Evolutionary conservation across 345 rosid species (phyloP).

Genomic region (Gossypium herbaceum): DNA sequence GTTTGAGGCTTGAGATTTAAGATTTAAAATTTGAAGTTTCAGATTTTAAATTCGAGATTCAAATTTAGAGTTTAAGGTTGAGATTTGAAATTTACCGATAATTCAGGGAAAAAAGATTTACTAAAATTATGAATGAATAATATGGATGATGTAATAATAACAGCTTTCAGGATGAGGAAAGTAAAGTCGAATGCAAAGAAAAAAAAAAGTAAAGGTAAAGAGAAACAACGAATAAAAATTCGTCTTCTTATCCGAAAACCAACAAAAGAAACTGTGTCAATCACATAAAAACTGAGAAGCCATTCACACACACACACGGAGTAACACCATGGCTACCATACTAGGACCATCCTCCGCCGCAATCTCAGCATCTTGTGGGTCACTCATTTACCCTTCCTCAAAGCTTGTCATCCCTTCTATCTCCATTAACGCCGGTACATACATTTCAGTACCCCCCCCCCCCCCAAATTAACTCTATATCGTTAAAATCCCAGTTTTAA

Average conservation of each 20-base stretch:
- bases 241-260: constrained; percentile 58
- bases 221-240: constrained; percentile 22
- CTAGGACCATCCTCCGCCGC: constrained; percentile 51
- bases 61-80: too few species aligned
- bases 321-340: constrained; percentile 52
- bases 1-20: too few species aligned
- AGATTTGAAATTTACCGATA: too few species aligned
- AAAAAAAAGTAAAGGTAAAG: neutral
- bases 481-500: neutral
- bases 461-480: neutral
- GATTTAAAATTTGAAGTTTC: fast-evolving
- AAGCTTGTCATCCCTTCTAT: constrained; percentile 35
- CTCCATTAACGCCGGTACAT: constrained; percentile 35
- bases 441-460: constrained; percentile 9
- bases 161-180: too few species aligned
- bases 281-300: constrained; percentile 1
- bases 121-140: too few species aligned
- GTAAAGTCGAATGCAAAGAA: too few species aligned
- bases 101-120: too few species aligned
- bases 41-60: fast-evolving
- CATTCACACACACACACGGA: neutral
- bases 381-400: constrained; percentile 43
- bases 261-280: constrained; percentile 15
- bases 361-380: constrained; percentile 45
- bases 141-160: too few species aligned